These are phyloP conservation scores for Myriosclerotinia scirpicola DNA, from an alignment of 2,329 filamentous ascomycete genomes.

Conservation along the genomic window DNA sequence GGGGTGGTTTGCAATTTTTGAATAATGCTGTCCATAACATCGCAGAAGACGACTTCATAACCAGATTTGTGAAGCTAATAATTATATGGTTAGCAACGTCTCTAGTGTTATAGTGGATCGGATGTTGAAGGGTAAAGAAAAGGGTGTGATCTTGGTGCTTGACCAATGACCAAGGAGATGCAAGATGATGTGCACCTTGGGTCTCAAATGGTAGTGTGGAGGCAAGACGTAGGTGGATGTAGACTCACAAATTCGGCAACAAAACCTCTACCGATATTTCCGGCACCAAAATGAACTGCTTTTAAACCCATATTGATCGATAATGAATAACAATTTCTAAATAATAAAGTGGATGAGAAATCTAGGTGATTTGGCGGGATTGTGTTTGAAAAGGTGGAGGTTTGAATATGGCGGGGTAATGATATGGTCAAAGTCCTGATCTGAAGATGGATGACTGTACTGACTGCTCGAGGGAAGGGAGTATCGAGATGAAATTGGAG, in stretches of 20 bases:
- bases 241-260: slow-evolving; percentile 32
- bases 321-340: neutral
- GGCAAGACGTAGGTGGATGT: too few species aligned
- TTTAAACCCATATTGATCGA: slow-evolving; percentile 50
- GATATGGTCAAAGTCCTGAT: neutral
- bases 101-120: neutral
- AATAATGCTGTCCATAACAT: slow-evolving; percentile 85
- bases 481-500: neutral
- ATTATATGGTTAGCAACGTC: slow-evolving; percentile 19
- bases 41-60: slow-evolving; percentile 94
- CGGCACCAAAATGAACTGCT: slow-evolving; percentile 82
- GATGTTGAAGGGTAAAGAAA: neutral
- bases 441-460: neutral
- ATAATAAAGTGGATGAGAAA: neutral
- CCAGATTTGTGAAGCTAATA: slow-evolving; percentile 70
- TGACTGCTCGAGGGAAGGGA: too few species aligned
- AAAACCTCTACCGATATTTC: slow-evolving; percentile 66
- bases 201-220: too few species aligned
- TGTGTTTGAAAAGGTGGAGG: neutral
- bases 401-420: neutral
- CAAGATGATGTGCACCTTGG: too few species aligned
- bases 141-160: neutral
- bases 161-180: neutral
- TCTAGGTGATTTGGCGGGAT: neutral
- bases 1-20: slow-evolving; percentile 71